Conservation (phyloP, 1,139 yeast genomes). For the Kluyveromyces sp. region DNA sequence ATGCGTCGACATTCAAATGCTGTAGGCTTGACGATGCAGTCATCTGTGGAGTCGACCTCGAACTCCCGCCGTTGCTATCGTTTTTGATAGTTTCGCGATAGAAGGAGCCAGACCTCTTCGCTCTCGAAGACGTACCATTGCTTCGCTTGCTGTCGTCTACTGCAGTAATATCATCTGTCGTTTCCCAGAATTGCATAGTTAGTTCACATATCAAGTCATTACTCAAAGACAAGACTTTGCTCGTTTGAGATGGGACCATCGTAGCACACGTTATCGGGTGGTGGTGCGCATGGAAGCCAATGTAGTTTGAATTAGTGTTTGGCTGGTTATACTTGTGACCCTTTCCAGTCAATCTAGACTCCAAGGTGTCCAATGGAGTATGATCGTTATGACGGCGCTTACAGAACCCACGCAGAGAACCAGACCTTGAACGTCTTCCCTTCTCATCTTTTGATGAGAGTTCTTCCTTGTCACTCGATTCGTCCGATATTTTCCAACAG, state of each 20-base stretch:
- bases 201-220: constrained; percentile 74
- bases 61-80: not conserved
- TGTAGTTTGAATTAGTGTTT: constrained; percentile 36
- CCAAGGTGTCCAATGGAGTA: not conserved
- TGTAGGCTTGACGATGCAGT: not conserved
- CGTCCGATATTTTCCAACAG: constrained; percentile 21
- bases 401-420: constrained; percentile 1
- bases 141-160: not conserved
- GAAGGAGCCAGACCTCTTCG: no score
- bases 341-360: not conserved
- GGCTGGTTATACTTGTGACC: constrained; percentile 13
- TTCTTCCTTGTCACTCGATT: not conserved
- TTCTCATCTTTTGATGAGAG: not conserved
- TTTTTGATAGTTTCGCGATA: no score
- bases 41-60: not conserved
- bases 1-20: no score
- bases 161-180: constrained; percentile 18
- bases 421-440: not conserved
- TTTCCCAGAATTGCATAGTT: constrained; percentile 34
- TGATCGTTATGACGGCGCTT: not conserved
- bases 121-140: no score
- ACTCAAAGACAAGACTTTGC: constrained; percentile 56
- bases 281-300: constrained; percentile 73
- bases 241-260: constrained; percentile 72
- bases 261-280: constrained; percentile 66